These are phyloP conservation scores for Didymella keratinophila DNA, from an alignment of 2,329 filamentous ascomycete species.

Conservation along the genomic window DNA sequence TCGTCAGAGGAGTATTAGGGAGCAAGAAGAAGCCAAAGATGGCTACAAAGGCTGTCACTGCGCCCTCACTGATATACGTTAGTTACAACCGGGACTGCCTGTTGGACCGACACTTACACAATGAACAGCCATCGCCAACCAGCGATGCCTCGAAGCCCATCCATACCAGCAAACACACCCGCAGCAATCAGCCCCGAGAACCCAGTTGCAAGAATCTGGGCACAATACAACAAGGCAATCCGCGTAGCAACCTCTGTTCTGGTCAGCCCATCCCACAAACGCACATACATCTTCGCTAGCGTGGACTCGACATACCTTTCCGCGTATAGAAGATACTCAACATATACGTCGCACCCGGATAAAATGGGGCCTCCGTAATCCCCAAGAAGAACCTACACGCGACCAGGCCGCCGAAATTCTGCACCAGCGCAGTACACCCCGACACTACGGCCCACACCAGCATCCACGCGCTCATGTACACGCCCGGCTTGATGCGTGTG, in stretches of 20 bases:
- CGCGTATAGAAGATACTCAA: conserved; percentile 72
- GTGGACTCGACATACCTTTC: conserved; percentile 37
- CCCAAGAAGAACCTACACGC: conserved; percentile 43
- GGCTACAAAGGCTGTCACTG: conserved; percentile 37
- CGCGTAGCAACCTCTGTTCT: conserved; percentile 46
- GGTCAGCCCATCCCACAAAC: conserved; percentile 18
- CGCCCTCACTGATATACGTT: conserved; percentile 34
- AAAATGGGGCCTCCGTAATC: conserved; percentile 53
- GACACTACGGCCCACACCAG: conserved; percentile 49
- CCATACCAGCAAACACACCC: conserved; percentile 48
- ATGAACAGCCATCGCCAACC: conserved; percentile 52
- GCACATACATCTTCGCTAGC: conserved; percentile 42
- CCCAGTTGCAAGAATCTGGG: conserved; percentile 51
- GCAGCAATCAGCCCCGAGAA: conserved; percentile 57
- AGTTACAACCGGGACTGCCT: neutral
- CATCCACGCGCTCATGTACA: conserved; percentile 49
- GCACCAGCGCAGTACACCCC: conserved; percentile 43
- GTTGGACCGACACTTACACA: conserved; percentile 41
- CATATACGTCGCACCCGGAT: conserved; percentile 69
- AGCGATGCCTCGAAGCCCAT: conserved; percentile 37
- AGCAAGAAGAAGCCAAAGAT: conserved; percentile 41
- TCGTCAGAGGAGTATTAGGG: conserved; percentile 47
- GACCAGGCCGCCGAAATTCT: conserved; percentile 46
- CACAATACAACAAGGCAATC: conserved; percentile 51
- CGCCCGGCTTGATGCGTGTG: conserved; percentile 41